These are phyloP conservation scores for Phialophora expanda DNA, from an alignment of 2,329 filamentous ascomycete genomes.

Conservation along the genomic window DNA sequence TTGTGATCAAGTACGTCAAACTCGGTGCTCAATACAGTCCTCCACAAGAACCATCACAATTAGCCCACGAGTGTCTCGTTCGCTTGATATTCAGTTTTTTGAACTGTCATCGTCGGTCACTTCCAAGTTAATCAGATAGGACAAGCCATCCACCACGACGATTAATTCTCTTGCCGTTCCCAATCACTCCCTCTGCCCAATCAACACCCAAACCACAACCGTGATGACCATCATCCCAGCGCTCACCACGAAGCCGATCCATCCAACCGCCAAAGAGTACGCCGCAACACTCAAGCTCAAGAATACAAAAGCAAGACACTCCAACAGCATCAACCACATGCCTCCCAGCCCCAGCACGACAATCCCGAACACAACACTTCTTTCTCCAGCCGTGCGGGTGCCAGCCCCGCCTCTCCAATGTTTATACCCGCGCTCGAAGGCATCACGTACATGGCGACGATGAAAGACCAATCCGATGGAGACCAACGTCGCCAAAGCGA, in stretches of 20 bases:
- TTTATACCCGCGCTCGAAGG: constrained; percentile 34
- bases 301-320: constrained; percentile 34
- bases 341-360: constrained; percentile 31
- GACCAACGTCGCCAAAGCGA: constrained; percentile 28
- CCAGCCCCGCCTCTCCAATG: constrained; percentile 32
- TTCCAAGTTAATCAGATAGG: neutral
- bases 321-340: constrained; percentile 30
- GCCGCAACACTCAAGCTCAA: constrained; percentile 29
- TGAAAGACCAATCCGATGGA: constrained; percentile 31
- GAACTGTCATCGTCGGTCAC: neutral
- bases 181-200: constrained; percentile 28
- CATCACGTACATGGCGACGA: constrained; percentile 31
- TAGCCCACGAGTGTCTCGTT: neutral
- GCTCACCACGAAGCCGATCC: constrained; percentile 33
- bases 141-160: neutral
- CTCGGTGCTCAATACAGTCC: neutral
- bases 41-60: neutral
- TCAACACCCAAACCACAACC: constrained; percentile 29
- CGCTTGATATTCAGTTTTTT: no score
- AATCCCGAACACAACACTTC: constrained; percentile 32
- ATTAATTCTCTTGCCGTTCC: neutral
- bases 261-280: constrained; percentile 31
- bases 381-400: constrained; percentile 30
- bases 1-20: neutral
- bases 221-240: constrained; percentile 31